phyloP scores from a whole-genome alignment of 23 red algal genomes.

The Cyanidiococcus yangmingshanensis region DNA sequence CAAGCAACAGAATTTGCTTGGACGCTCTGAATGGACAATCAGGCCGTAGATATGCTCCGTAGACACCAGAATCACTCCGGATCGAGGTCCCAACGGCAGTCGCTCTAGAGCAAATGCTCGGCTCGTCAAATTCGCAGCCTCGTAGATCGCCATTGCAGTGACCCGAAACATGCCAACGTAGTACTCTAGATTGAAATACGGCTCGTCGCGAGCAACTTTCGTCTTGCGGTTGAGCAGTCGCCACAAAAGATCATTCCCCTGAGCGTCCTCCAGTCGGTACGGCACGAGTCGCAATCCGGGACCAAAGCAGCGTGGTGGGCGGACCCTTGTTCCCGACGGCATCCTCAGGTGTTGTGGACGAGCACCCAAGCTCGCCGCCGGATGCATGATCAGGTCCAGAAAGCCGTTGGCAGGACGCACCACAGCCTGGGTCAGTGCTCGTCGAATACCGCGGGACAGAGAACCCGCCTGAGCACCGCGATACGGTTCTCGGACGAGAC shows the following conservation, averaged over 20 bases:
- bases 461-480: conserved; percentile 50
- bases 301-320: conserved; percentile 11
- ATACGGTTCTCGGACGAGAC: conserved; percentile 66
- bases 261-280: neutral
- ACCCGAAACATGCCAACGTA: conserved; percentile 11
- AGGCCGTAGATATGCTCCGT: conserved; percentile 3
- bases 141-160: neutral
- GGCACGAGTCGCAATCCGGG: neutral
- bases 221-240: neutral
- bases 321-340: neutral
- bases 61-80: neutral
- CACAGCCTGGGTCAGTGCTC: conserved; percentile 61
- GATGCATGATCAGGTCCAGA: conserved; percentile 87
- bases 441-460: conserved; percentile 63
- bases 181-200: neutral
- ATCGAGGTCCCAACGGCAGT: neutral
- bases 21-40: neutral
- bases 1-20: neutral
- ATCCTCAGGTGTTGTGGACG: neutral
- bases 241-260: conserved; percentile 11
- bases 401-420: conserved; percentile 69
- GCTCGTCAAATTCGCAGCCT: neutral
- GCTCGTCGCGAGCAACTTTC: neutral
- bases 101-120: neutral
- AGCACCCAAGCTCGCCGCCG: conserved; percentile 47